Conservation (phyloP, 208 protist species). For the Endotrypanum monterogeii region DNA sequence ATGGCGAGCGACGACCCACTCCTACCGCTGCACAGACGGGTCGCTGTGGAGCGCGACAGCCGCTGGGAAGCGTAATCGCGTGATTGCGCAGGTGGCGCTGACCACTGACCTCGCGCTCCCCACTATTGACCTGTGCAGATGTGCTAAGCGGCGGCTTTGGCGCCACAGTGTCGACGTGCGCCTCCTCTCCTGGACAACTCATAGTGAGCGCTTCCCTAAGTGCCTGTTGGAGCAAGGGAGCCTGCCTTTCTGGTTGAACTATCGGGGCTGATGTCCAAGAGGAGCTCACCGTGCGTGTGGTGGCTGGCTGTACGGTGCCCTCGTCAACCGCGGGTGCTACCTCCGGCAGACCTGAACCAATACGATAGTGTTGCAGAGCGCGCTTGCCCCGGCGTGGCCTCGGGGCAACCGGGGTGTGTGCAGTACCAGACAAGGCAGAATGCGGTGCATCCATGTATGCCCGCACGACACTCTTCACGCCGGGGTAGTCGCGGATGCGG, state of each 20-base stretch:
- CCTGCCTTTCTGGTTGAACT: background rate
- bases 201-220: background rate
- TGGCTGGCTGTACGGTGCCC: background rate
- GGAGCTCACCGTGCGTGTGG: background rate
- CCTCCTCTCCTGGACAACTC: background rate
- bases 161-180: background rate
- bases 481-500: conserved; percentile 40
- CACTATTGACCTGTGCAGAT: background rate
- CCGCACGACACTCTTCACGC: conserved; percentile 23
- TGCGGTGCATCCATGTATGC: conserved; percentile 13
- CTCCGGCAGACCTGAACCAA: background rate
- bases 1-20: background rate
- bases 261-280: background rate
- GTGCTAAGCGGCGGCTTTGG: background rate
- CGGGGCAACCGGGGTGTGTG: background rate
- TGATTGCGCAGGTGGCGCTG: background rate
- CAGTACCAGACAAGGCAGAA: background rate
- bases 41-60: background rate
- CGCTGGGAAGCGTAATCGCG: background rate
- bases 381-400: background rate
- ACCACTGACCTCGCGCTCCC: background rate
- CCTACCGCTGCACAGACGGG: conserved; percentile 4
- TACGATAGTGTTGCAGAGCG: background rate
- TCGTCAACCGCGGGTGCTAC: background rate
- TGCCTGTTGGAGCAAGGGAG: background rate